Base-by-base conservation (phyloP, 768 basidiomycete species). In the Rhizopogon roseolus region DNA sequence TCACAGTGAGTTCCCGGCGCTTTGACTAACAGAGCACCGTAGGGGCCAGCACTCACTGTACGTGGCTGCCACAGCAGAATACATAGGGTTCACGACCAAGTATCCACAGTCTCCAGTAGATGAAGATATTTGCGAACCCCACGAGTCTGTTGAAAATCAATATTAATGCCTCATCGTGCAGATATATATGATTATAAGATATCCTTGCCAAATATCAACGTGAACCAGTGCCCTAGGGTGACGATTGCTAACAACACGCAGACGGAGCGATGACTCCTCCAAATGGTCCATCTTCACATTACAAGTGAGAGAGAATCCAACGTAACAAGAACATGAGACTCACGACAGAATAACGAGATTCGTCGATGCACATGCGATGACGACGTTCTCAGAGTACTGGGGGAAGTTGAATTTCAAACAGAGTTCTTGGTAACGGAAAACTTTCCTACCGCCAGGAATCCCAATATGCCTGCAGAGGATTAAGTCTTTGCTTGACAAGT, bases 331-430 rank as follows among this genome's bases (percentile, higher is more conserved):
- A 29, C 19, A 42, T 8, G 7, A 19, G 32, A 50, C 66, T 52
- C 50, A 68, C 68, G 62, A 60, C 49, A 68, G 64, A 50, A 69
- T 55, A 59, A 69, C 60, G 42, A 67, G 17, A 45, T 69, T 69
- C 17, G 49, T 53, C 0, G 68, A 68, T 41, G 48, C 11, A 27
- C 50, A 62, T 22, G 53, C 64, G 1, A 67, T 25, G 22, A 34
- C 52, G 22, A 66, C 53, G 22, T 58, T 42, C 17, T 40, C 60
- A 3, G 50, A 3, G 7, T 60, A 4, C 66, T 69, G 5, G 22
- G 32, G 5, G 29, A 9, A 34, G 17, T 7, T 16, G 5, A 14
- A 9, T 2, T 14, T 28, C 41, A 45, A 41, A 17, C 28, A 6
- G 14, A 27, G 16, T 16, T 16, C 1, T 11, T 6, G 10, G 25